A percentile compares a stretch with the other conserved stretches of the same genome.
phyloP scores from a whole-genome alignment of 73 alveolate species.

The Paraurostyla sp. region DNA sequence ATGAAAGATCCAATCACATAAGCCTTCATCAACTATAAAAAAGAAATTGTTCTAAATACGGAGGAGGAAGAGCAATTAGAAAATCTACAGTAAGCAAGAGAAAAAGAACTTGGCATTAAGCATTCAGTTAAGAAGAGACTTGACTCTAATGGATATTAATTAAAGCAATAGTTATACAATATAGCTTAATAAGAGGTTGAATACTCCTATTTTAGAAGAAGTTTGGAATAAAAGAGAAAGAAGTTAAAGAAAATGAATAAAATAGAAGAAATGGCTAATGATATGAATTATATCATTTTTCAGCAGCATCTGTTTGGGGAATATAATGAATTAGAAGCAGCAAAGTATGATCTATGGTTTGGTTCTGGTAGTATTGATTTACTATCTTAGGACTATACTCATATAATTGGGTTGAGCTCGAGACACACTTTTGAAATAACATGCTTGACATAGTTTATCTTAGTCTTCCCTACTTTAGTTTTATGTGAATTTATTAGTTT shows the following conservation, averaged over 20 bases:
- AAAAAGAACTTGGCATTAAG: slow-evolving; percentile 26
- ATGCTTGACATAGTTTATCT: background rate
- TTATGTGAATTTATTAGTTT: background rate
- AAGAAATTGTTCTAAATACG: background rate
- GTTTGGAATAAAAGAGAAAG: background rate
- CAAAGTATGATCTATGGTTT: background rate
- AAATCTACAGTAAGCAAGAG: background rate
- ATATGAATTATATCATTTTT: slow-evolving; percentile 22
- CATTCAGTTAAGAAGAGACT: background rate
- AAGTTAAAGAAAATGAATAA: background rate
- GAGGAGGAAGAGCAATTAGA: slow-evolving; percentile 35
- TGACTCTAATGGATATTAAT: background rate
- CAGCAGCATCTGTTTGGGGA: slow-evolving; percentile 36
- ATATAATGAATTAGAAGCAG: slow-evolving; percentile 22
- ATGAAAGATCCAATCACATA: background rate
- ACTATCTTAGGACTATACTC: background rate
- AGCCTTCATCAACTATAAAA: background rate
- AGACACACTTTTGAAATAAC: background rate
- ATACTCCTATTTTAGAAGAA: background rate
- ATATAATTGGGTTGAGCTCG: background rate
- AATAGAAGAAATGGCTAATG: slow-evolving; percentile 39
- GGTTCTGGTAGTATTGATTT: background rate
- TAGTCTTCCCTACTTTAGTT: background rate
- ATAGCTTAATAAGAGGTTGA: background rate
- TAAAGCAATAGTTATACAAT: background rate